Conservation (phyloP, 805 yeast species). For the Maudiozyma bulderi region DNA sequence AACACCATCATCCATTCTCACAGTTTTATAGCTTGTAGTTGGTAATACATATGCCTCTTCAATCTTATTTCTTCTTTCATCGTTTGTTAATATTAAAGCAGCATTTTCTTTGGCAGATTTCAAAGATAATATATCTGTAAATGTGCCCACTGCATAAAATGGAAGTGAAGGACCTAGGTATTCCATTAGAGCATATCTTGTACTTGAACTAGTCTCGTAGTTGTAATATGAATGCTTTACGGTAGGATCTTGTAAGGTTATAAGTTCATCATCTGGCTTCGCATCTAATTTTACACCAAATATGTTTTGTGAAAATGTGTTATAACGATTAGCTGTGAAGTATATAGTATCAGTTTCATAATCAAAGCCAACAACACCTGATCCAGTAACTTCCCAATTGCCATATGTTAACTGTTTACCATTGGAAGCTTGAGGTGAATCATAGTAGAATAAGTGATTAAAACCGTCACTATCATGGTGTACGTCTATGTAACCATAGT, state of each 20-base stretch:
- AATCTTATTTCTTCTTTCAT: slow-evolving; percentile 7
- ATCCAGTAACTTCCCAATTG: slow-evolving; percentile 43
- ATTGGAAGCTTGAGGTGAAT: slow-evolving; percentile 32
- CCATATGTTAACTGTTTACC: slow-evolving; percentile 39
- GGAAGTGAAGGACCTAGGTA: slow-evolving; percentile 18
- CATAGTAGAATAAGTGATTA: slow-evolving; percentile 56
- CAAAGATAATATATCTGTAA: slow-evolving; percentile 8
- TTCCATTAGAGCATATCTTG: slow-evolving; percentile 34
- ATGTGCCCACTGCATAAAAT: slow-evolving; percentile 17
- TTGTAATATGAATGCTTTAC: slow-evolving; percentile 29
- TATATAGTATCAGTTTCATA: slow-evolving; percentile 38
- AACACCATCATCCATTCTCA: slow-evolving; percentile 33
- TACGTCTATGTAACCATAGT: slow-evolving; percentile 54
- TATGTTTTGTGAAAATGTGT: slow-evolving; percentile 46
- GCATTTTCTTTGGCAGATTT: slow-evolving; percentile 8
- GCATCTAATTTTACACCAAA: slow-evolving; percentile 37
- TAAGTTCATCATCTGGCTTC: slow-evolving; percentile 2
- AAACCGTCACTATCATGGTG: slow-evolving; percentile 42
- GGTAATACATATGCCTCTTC: slow-evolving; percentile 41
- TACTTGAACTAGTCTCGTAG: slow-evolving; percentile 46
- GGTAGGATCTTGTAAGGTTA: slow-evolving; percentile 15
- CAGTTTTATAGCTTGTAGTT: slow-evolving; percentile 29
- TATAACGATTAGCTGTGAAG: slow-evolving; percentile 43
- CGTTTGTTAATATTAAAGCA: slow-evolving; percentile 11
- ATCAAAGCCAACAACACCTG: slow-evolving; percentile 39